phyloP scores from a whole-genome alignment of 2,329 filamentous ascomycete species.

The Juglanconis oblonga region DNA sequence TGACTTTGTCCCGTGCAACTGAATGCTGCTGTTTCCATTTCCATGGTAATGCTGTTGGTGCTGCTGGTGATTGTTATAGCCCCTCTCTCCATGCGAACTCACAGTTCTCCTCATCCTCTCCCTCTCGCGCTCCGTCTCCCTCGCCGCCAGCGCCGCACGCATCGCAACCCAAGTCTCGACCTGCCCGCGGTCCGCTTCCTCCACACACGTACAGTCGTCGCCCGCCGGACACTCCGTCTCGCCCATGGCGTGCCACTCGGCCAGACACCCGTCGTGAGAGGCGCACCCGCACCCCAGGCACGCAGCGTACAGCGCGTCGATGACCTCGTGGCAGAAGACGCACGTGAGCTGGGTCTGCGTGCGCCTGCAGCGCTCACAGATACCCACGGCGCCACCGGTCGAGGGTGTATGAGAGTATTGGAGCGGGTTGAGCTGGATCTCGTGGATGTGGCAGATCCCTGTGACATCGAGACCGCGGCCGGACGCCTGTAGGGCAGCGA shows the following conservation, averaged over 20 bases:
- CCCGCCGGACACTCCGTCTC: conserved; percentile 59
- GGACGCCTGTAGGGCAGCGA: conserved; percentile 47
- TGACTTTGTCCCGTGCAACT: conserved; percentile 3
- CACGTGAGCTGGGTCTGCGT: conserved; percentile 57
- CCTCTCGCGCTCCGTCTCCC: conserved; percentile 30
- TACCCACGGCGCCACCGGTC: conserved; percentile 46
- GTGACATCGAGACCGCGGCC: conserved; percentile 60
- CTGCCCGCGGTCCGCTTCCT: conserved; percentile 53
- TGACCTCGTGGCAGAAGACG: conserved; percentile 60
- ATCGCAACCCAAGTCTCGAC: conserved; percentile 61
- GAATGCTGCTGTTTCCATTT: conserved; percentile 19
- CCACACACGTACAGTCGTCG: conserved; percentile 61
- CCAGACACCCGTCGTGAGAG: conserved; percentile 56
- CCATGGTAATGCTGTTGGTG: background rate
- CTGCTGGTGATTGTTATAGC: background rate
- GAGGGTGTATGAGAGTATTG: conserved; percentile 39
- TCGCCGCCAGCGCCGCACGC: conserved; percentile 38
- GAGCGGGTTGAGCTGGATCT: conserved; percentile 59
- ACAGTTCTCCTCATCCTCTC: conserved; percentile 7
- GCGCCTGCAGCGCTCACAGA: conserved; percentile 50
- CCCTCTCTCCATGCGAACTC: conserved; percentile 10
- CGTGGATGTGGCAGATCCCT: conserved; percentile 61
- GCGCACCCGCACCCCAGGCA: conserved; percentile 64
- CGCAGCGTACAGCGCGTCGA: conserved; percentile 57
- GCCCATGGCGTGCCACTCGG: conserved; percentile 56